A percentile compares a stretch with the other conserved stretches of the same genome.
phyloP scores from a whole-genome alignment of 164 flowering plant genomes.

The Vitis amurensis region DNA sequence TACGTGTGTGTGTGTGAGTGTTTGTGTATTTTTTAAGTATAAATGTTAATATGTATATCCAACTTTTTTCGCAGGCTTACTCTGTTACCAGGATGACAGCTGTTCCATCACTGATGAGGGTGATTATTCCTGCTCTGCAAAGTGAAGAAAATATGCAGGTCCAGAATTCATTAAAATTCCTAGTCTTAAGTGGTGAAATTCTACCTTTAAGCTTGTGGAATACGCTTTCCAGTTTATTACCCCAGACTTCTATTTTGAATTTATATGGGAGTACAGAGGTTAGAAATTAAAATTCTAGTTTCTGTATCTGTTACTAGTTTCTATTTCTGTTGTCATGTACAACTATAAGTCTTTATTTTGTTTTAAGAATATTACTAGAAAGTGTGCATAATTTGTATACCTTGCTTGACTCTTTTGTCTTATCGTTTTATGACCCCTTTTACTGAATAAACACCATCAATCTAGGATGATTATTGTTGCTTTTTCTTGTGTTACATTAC shows the following conservation, averaged over 20 bases:
- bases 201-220: slow-evolving; percentile 62
- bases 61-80: slow-evolving; percentile 54
- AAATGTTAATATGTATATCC: background rate
- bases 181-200: slow-evolving; percentile 88
- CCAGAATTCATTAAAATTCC: slow-evolving; percentile 46
- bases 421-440: background rate
- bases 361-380: background rate
- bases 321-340: background rate
- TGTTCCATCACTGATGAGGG: slow-evolving; percentile 83
- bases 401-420: no score
- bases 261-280: slow-evolving; percentile 99
- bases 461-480: background rate
- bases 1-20: background rate
- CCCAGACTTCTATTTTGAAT: slow-evolving; percentile 71
- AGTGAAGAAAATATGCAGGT: slow-evolving; percentile 20
- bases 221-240: slow-evolving; percentile 53
- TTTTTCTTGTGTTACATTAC: background rate
- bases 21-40: background rate
- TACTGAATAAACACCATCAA: no score
- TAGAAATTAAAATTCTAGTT: slow-evolving; percentile 18
- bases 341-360: background rate
- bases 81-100: slow-evolving; percentile 60
- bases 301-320: background rate
- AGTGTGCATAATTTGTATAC: background rate
- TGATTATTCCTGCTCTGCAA: slow-evolving; percentile 60